Evolutionary conservation across 257 asterid genomes (phyloP), one percentile per base, ranked within the genome.

Genomic region (Solanum stenotomum): DNA sequence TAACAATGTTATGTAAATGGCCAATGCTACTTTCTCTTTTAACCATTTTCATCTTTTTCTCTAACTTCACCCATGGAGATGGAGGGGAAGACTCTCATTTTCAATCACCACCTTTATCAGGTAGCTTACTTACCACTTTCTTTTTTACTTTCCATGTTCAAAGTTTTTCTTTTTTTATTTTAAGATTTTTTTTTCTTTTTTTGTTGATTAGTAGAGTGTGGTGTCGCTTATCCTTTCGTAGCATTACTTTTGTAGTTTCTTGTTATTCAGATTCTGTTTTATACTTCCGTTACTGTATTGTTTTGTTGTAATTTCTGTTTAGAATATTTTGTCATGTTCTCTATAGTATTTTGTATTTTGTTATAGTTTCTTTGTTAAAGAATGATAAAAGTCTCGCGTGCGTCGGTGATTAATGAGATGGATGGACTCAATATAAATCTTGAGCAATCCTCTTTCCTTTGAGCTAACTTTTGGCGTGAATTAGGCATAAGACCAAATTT

Each of bases 61-160:
- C 91, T 77, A 87, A 70, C 35, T 75, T 78, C 78, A 90, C 95
- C 22, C 76, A 63, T 20, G 89, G 76, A 61, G 89, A 85, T 18
- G 88, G 70, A 67, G 90, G 76, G n/a, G 87, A 49, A 31, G 37
- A 59, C 9, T 31, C 91, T 82, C 90, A 9, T 84, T 92, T 90
- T 29, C 91, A 86, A 23, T 70, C 89, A 18, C 34, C 76, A 49
- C 88, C 87, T 29, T 68, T 83, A 86, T 85, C 93, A 89, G 96
- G 98, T 95, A 88, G 96, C 96, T 37, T 95, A 35, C 12, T 15
- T 34, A 42, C 20, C 56, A 5, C 23, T 59, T 33, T 35, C 15
- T 25, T 85, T 67, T 68, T 14, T 23, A 12, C 83, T 75, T 75
- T 22, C 10, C 14, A 22, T 75, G 20, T 22, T 22, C 44, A 75